Evolutionary conservation across 495 filamentous ascomycete species (phyloP).

Genomic region (Neurospora sp.): DNA sequence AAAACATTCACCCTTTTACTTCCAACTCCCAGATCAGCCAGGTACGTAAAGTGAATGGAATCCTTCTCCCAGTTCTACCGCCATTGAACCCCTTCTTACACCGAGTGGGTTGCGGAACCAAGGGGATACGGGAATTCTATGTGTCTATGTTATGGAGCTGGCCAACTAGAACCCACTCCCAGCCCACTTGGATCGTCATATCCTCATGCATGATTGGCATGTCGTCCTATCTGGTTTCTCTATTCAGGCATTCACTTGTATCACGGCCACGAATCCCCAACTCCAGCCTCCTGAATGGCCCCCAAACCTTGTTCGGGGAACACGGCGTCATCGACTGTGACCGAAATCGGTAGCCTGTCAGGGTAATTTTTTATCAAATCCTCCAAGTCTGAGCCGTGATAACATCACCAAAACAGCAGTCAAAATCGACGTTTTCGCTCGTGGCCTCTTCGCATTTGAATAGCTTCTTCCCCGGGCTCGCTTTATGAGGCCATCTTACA

Average conservation of each 20-base stretch:
- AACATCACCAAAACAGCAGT: neutral
- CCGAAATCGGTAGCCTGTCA: neutral
- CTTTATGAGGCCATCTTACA: neutral
- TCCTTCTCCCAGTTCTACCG: neutral
- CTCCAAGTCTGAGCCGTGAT: neutral
- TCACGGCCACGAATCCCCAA: neutral
- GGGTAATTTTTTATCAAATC: neutral
- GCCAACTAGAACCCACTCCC: neutral
- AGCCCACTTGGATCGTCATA: neutral
- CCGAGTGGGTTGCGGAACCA: neutral
- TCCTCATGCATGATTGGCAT: neutral
- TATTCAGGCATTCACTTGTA: neutral
- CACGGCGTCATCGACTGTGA: neutral
- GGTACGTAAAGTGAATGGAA: neutral
- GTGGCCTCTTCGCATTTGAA: neutral
- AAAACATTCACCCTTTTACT: neutral
- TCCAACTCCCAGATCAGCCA: neutral
- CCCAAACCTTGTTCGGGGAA: neutral
- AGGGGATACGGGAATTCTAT: neutral
- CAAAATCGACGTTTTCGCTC: neutral
- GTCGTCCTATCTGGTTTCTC: neutral
- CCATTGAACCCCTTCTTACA: neutral
- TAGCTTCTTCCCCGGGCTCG: neutral
- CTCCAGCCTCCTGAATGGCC: neutral
- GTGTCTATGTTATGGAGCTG: neutral